Conservation (phyloP, 345 rosid genomes). For the Isatis tinctoria region DNA sequence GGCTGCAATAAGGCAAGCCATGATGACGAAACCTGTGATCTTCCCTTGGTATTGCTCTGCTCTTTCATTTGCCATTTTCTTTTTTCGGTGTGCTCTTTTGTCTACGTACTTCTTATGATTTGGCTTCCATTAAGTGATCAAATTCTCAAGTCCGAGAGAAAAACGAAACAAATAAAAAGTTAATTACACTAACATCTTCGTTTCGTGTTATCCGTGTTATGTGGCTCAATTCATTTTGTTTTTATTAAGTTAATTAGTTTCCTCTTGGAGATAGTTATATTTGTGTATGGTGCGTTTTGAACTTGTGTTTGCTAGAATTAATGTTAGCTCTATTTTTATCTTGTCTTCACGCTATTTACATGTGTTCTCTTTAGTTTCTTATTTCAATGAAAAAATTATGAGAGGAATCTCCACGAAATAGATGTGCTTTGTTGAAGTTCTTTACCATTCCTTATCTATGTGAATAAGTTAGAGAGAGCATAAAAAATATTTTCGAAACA, state of each 20-base stretch:
- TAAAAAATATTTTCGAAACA: too few species aligned
- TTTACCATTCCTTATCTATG: too few species aligned
- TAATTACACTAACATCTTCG: neutral
- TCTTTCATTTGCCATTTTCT: constrained; percentile 46
- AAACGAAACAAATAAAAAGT: neutral
- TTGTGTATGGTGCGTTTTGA: neutral
- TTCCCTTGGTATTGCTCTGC: constrained; percentile 64
- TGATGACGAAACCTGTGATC: constrained; percentile 51
- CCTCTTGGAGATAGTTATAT: neutral
- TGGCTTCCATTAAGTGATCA: neutral
- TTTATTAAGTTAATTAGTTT: neutral
- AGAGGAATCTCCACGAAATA: neutral
- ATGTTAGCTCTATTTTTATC: neutral
- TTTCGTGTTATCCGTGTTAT: constrained; percentile 7
- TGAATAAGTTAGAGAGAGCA: too few species aligned
- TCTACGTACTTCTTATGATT: neutral
- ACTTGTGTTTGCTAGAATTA: neutral
- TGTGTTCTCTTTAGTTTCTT: neutral
- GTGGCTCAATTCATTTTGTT: neutral
- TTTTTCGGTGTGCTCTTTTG: neutral
- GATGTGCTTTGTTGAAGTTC: neutral
- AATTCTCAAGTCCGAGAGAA: neutral
- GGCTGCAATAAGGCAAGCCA: constrained; percentile 64
- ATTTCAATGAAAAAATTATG: neutral
- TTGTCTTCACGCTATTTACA: neutral